Percentiles rank a stretch among this genome's conserved stretches.
Evolutionary conservation across 805 yeast genomes (phyloP).

Genomic region (Starmerella sp.): DNA sequence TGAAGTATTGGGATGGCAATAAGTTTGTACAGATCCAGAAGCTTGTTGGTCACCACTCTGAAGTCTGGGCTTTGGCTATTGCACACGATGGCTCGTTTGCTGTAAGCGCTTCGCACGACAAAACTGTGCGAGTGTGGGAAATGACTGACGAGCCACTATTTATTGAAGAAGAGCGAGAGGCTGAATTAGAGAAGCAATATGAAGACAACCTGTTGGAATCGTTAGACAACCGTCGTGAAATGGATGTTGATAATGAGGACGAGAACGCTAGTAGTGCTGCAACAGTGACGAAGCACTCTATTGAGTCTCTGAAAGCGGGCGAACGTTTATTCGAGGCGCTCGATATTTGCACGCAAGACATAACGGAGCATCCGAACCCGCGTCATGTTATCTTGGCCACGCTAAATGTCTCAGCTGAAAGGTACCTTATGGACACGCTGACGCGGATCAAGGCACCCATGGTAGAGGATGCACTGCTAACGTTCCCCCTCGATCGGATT

Average conservation of each 20-base stretch:
- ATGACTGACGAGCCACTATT: constrained; percentile 94
- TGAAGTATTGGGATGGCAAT: constrained; percentile 98
- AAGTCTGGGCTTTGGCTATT: constrained; percentile 86
- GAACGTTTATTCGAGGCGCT: constrained; percentile 86
- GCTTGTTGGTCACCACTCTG: constrained; percentile 75
- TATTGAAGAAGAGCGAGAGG: constrained; percentile 91
- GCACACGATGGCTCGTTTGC: constrained; percentile 56
- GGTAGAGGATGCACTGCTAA: constrained; percentile 82
- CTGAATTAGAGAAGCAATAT: constrained; percentile 84
- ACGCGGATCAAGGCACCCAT: constrained; percentile 68
- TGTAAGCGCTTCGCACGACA: constrained; percentile 84
- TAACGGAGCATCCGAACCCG: constrained; percentile 32
- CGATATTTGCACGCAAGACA: constrained; percentile 66
- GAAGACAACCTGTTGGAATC: constrained; percentile 69
- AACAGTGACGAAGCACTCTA: constrained; percentile 67
- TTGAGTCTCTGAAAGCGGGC: constrained; percentile 88
- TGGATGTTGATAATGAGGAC: constrained; percentile 23
- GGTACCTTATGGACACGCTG: constrained; percentile 65
- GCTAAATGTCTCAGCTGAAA: constrained; percentile 56
- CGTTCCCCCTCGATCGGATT: constrained; percentile 80
- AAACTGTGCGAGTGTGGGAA: constrained; percentile 84
- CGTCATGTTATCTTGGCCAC: constrained; percentile 67
- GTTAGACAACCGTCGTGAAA: constrained; percentile 37
- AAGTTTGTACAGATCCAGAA: constrained; percentile 90
- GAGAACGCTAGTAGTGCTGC: constrained; percentile 39